Percentiles rank a stretch among this genome's conserved stretches.
phyloP scores from a whole-genome alignment of 352 stramenopile species.

The Pythium guiyangense region DNA sequence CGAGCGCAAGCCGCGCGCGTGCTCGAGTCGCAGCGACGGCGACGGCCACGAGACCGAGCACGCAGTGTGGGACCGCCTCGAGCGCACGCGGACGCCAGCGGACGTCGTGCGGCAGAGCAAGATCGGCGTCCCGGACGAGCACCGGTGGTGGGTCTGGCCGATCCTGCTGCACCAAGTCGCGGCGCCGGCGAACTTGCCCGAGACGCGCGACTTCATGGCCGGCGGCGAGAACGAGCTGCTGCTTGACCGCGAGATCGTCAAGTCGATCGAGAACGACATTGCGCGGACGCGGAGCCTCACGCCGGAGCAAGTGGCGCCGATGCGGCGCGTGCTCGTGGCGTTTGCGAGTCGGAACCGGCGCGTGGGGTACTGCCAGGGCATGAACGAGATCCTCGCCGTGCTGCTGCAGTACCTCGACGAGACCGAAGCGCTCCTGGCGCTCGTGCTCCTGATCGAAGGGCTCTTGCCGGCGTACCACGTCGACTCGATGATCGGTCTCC shows the following conservation, averaged over 20 bases:
- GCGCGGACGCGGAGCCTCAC: constrained; percentile 56
- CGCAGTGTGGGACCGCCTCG: constrained; percentile 40
- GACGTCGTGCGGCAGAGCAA: constrained; percentile 41
- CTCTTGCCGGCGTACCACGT: constrained; percentile 77
- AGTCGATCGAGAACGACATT: constrained; percentile 83
- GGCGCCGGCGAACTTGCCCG: constrained; percentile 28
- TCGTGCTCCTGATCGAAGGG: constrained; percentile 71
- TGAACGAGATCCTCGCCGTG: constrained; percentile 81
- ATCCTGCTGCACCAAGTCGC: constrained; percentile 51
- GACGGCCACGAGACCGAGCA: constrained; percentile 20
- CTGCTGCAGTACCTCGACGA: constrained; percentile 71
- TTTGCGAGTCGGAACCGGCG: constrained; percentile 74
- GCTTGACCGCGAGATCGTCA: constrained; percentile 63
- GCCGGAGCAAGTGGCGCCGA: constrained; percentile 43
- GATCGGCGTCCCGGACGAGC: constrained; percentile 53
- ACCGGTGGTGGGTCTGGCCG: constrained; percentile 69
- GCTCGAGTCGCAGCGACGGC: not conserved
- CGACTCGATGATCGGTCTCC: constrained; percentile 81
- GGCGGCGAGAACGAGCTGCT: constrained; percentile 37
- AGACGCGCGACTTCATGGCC: constrained; percentile 11
- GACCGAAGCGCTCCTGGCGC: constrained; percentile 44
- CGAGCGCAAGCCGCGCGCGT: constrained; percentile 1
- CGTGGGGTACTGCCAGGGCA: constrained; percentile 82
- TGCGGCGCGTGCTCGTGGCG: constrained; percentile 63
- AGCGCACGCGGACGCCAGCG: constrained; percentile 20